phyloP scores from a whole-genome alignment of 768 basidiomycete genomes.

The Naganishia friedmannii region DNA sequence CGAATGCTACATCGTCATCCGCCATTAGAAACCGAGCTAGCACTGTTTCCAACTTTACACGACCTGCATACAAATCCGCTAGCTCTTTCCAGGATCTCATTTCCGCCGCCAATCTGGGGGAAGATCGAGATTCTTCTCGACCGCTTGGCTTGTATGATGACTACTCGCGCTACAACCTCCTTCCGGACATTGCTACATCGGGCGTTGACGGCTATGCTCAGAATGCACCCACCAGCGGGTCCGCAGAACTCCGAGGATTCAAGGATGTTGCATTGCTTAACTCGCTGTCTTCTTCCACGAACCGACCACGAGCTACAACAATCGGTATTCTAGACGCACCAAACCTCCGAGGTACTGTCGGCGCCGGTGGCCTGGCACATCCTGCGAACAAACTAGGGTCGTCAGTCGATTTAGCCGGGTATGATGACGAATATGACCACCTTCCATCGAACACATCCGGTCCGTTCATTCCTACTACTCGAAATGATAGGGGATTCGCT shows the following conservation, averaged over 20 bases:
- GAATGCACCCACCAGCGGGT: not conserved
- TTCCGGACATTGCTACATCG: not conserved
- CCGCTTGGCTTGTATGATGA: constrained; percentile 50
- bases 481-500: constrained; percentile 26
- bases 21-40: constrained; percentile 67
- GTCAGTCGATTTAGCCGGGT: constrained; percentile 22
- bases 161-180: constrained; percentile 11
- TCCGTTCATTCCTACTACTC: constrained; percentile 5
- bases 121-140: constrained; percentile 57
- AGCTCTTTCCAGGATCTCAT: constrained; percentile 34
- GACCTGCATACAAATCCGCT: constrained; percentile 56
- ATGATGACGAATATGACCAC: constrained; percentile 1
- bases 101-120: constrained; percentile 61
- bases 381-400: constrained; percentile 30
- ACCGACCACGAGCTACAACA: constrained; percentile 50
- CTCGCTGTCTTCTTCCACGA: constrained; percentile 9
- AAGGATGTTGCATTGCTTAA: constrained; percentile 33
- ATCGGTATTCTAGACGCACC: constrained; percentile 45
- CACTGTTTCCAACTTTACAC: constrained; percentile 91
- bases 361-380: constrained; percentile 10
- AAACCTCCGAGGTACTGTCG: constrained; percentile 9
- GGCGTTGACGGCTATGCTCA: constrained; percentile 15
- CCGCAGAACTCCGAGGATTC: constrained; percentile 6
- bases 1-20: constrained; percentile 58
- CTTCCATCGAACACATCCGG: not conserved